Base-by-base conservation (phyloP, 2,329 filamentous ascomycete genomes). In the Arthrobotrys pseudoclavata region DNA sequence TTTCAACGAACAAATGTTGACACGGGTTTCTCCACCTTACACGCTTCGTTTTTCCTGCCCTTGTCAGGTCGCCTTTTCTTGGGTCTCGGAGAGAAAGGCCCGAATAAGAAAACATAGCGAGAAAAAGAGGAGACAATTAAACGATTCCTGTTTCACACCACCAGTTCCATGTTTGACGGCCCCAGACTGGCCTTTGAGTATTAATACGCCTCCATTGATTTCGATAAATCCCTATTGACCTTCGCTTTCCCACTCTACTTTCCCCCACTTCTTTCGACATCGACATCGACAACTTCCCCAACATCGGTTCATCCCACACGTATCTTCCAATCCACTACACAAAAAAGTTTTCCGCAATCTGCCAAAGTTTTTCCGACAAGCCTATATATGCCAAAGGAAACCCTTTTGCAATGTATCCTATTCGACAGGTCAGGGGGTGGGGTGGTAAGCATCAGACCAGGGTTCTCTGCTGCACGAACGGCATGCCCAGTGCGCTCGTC, bases 81-180 rank as follows among this genome's bases (percentile, higher is more conserved):
- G 29, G 69, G 69, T 74, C 52, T 69, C 71, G 71, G 71, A 76
- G 71, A 76, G 64, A 64, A 76, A 69, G 50, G 20, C 71, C 71
- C 71, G 71, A 76, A 76, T 63, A 76, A 76, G 71, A 76, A 76
- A 76, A 69, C 52, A 69, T 69, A 64, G 71, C 71, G 64, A 76
- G 71, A 76, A 76, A 15, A 42, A 47, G 68, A 71, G 68, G 68
- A 70, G 67, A 71, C 69, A 74, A 67, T 66, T 67, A 74, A 61
- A 74, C 62, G 53, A 50, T 47, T 45, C 55, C 55, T 45, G 67
- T 70, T 70, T 70, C 67, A 64, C 68, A 66, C 60, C 48, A 50
- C 52, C n/a, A 37, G 31, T 57, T 31, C 50, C 18, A 57, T 34
- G n/a, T n/a, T 57, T 57, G 52, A 57, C 52, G 52, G 52, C 29